Evolutionary conservation across 148 eudicot species (phyloP).

Genomic region (Rhododendron molle): DNA sequence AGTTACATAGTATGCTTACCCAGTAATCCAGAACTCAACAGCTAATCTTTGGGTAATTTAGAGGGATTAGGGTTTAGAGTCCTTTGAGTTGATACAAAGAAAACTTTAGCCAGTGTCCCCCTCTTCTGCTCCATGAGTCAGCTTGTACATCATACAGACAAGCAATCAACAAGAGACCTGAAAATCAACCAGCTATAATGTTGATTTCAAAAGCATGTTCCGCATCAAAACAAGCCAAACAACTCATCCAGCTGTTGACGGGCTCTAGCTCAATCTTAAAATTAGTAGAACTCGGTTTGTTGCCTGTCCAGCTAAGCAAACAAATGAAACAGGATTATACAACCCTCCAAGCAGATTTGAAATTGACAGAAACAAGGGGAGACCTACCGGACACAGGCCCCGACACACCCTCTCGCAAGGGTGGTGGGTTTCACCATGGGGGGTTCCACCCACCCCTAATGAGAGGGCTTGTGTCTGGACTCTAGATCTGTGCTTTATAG

Average conservation of each 20-base stretch:
- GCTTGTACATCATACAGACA: background rate
- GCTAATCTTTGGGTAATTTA: background rate
- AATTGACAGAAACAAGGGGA: background rate
- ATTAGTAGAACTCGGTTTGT: background rate
- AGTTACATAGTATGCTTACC: background rate
- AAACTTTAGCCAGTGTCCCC: background rate
- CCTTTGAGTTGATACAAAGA: background rate
- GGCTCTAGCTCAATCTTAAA: background rate
- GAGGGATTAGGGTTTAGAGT: background rate
- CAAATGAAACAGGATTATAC: background rate
- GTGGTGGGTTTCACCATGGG: background rate
- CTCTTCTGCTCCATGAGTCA: background rate
- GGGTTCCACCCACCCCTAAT: background rate
- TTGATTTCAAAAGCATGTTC: slow-evolving; percentile 5
- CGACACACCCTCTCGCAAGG: background rate
- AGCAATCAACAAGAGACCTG: background rate
- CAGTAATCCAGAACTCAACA: background rate
- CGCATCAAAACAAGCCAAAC: background rate
- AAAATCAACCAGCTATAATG: background rate
- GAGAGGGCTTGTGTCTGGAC: background rate
- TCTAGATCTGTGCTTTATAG: background rate
- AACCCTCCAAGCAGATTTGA: background rate
- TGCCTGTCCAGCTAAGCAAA: background rate
- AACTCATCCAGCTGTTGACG: background rate
- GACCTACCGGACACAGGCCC: background rate